Evolutionary conservation across 345 rosid genomes (phyloP), one percentile per base, ranked within the genome.

Genomic region (Alliaria petiolata): DNA sequence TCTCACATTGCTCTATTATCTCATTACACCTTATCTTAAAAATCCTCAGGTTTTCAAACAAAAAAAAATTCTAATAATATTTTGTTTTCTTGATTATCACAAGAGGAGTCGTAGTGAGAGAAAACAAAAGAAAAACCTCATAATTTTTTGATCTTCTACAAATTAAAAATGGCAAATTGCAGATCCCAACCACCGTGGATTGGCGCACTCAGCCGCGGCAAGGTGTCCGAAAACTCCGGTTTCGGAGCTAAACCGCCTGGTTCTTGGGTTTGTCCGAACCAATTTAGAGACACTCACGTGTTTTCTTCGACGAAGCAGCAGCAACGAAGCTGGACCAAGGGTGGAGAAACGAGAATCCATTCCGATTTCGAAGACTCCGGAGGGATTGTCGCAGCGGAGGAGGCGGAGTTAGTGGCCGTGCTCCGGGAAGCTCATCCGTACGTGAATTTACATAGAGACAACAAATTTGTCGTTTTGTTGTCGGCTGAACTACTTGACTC

Each of bases 401-500:
- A 57, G 65, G 46, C 56, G 3, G 73, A 69, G 47, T 22, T 69
- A 10, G 57, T 69, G 17, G 57, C 56, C 13, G 65, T 69, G 30
- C 47, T 69, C 0, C 36, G 73, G 38, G 73, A 57, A 13, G 73
- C 73, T 69, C 74, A 69, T 45, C 65, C 74, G 49, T 69, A 69
- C 65, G 65, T 69, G 28, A 69, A 57, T 45, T 36, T 69, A 58
- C 74, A 69, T 46, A 69, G 65, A 69, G 39, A 58, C 13, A 45
- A 36, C 57, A 58, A 34, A 58, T 57, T 69, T 69, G 57, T 69
- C 38, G 65, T 69, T n/a, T 9, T 69, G 74, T 25, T 69, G 47
- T 58, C 74, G 3, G 65, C 74, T 5, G 74, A 69, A 36, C 13
- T 58, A 45, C 57, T 69, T 35, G 45, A 45, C 47, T 14, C 65